Base-by-base conservation (phyloP, 495 filamentous ascomycete species). In the Neurospora terricola region DNA sequence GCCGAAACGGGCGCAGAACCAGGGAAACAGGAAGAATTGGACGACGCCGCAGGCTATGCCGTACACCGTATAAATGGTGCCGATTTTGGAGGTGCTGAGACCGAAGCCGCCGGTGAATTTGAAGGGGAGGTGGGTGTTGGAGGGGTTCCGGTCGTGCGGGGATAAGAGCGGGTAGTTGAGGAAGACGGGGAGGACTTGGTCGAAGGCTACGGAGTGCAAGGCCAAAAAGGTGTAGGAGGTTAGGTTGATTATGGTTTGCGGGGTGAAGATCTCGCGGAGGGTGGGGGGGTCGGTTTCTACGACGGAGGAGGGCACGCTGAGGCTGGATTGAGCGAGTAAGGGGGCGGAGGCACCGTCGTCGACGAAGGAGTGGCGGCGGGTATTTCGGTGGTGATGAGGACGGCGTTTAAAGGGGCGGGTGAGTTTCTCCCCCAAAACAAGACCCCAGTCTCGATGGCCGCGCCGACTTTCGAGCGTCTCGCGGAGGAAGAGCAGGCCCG, bases 181-280 rank as follows among this genome's bases (percentile, higher is more conserved):
- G 77, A 94, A 95, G 2, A 95, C 91, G 2, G 93, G 91, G 5
- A 96, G 84, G 9, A 93, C 84, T 71, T 94, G 92, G 80, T 97
- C 93, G 77, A 88, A 96, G 1, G 91, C 91, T 70, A 94, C 88
- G 6, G 87, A 88, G 75, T 96, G 93, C 37, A 94, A 83, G 5
- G 93, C 91, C 30, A 96, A 84, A 45, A 94, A 82, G 11, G 89
- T 91, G 78, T 96, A 97, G 0, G 88, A 86, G 7, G 93, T 70
- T 5, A 98, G 83, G 73, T 95, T 93, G 37, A 97, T 84, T 36
- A 85, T 84, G 0, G 93, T 92, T 75, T 98, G 94, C 0, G 82
- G 85, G 1, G 88, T 90, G 73, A 97, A 92, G 27, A 91, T 87
- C 69, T 94, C 89, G n/a, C 79, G 78, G 80, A 91, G 87, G 23